Conservation (phyloP, 495 filamentous ascomycete genomes). For the Thozetella sp. region DNA sequence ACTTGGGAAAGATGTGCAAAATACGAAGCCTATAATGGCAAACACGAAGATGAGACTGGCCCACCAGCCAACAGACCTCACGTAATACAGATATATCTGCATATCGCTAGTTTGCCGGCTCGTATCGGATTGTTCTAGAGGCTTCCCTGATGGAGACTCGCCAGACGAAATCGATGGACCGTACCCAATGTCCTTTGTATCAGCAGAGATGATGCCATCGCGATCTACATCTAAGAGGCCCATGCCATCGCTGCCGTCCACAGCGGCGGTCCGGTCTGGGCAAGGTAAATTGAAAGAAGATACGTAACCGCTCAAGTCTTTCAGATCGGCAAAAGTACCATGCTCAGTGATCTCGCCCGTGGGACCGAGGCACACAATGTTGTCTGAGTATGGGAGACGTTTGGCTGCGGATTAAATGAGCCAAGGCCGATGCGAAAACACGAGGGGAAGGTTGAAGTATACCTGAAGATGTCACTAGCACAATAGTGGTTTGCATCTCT, state of each 20-base stretch:
- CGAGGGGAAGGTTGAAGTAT: not conserved
- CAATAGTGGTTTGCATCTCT: slow-evolving; percentile 46
- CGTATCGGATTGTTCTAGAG: slow-evolving; percentile 6
- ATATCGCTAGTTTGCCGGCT: slow-evolving; percentile 50
- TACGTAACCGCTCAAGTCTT: slow-evolving; percentile 17
- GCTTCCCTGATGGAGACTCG: not conserved
- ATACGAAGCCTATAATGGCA: slow-evolving; percentile 21
- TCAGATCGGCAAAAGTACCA: slow-evolving; percentile 37
- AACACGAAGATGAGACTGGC: slow-evolving; percentile 42
- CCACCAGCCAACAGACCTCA: slow-evolving; percentile 49
- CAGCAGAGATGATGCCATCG: not conserved
- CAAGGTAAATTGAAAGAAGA: slow-evolving; percentile 15
- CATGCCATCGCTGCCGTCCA: slow-evolving; percentile 2
- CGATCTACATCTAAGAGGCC: not conserved
- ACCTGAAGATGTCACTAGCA: slow-evolving; percentile 38
- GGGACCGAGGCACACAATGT: slow-evolving; percentile 48
- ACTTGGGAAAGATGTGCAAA: slow-evolving; percentile 29
- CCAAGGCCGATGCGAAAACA: not conserved
- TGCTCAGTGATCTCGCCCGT: slow-evolving; percentile 50
- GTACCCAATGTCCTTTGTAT: slow-evolving; percentile 1
- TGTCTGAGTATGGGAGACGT: slow-evolving; percentile 48
- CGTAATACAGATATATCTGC: slow-evolving; percentile 57
- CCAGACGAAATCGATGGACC: slow-evolving; percentile 16
- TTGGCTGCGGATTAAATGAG: slow-evolving; percentile 11
- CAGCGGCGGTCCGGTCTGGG: slow-evolving; percentile 15